Percentiles rank a stretch among this genome's conserved stretches.
Evolutionary conservation across 2,329 filamentous ascomycete genomes (phyloP).

Genomic region (Pseudogymnoascus sp.): DNA sequence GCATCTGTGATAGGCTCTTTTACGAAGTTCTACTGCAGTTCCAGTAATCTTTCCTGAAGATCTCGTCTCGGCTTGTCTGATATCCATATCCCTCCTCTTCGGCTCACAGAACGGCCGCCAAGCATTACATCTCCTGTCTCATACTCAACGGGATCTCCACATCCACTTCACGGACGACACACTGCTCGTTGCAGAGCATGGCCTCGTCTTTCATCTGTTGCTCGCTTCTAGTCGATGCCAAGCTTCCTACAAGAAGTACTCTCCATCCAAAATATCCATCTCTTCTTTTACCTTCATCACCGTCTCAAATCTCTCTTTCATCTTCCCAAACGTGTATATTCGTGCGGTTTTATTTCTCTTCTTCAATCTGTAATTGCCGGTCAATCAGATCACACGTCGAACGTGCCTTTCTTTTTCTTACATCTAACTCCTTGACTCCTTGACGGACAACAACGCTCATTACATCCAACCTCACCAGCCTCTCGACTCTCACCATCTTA

Average conservation of each 20-base stretch:
- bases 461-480: constrained; percentile 13
- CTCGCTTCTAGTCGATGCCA: constrained; percentile 18
- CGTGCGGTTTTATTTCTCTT: constrained; percentile 13
- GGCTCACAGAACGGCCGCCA: neutral
- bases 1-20: neutral
- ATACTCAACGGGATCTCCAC: constrained; percentile 1
- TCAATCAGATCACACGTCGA: constrained; percentile 28
- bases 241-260: constrained; percentile 26
- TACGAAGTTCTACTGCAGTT: neutral
- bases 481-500: neutral
- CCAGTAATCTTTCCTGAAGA: neutral
- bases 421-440: constrained; percentile 23
- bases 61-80: constrained; percentile 1
- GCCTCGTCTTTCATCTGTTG: neutral
- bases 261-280: constrained; percentile 11
- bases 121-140: constrained; percentile 1
- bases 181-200: neutral
- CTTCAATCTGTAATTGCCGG: constrained; percentile 23
- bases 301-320: constrained; percentile 22
- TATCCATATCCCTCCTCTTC: neutral
- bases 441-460: constrained; percentile 19
- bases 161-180: neutral
- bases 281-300: constrained; percentile 18
- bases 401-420: constrained; percentile 26
- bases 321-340: constrained; percentile 15